Evolutionary conservation across 139 green algal species (phyloP).

Genomic region (Parachlorella kessleri): DNA sequence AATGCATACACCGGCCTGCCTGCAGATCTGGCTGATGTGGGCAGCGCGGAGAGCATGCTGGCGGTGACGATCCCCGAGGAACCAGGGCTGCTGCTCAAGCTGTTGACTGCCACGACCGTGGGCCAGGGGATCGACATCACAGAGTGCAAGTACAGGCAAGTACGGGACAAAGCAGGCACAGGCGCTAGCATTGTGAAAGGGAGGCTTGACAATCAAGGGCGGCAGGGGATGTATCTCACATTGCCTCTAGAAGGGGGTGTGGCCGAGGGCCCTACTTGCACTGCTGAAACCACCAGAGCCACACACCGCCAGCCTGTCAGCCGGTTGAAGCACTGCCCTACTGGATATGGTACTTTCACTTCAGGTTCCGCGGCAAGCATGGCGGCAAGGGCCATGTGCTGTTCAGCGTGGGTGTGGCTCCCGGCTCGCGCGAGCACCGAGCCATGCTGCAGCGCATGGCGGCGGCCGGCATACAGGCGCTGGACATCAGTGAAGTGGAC

Average conservation of each 20-base stretch:
- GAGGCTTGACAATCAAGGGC: too few relatives aligned
- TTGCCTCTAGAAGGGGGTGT: too few relatives aligned
- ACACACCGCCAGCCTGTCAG: too few relatives aligned
- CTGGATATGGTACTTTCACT: too few relatives aligned
- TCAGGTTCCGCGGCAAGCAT: slow-evolving; percentile 38
- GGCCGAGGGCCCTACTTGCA: too few relatives aligned
- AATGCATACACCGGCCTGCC: too few relatives aligned
- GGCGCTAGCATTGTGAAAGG: too few relatives aligned
- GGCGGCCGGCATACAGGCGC: slow-evolving; percentile 57
- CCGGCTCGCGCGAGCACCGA: slow-evolving; percentile 36
- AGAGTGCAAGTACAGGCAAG: slow-evolving; percentile 42
- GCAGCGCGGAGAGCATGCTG: slow-evolving; percentile 86
- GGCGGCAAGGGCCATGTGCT: slow-evolving; percentile 67
- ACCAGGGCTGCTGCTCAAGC: slow-evolving; percentile 67
- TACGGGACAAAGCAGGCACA: too few relatives aligned
- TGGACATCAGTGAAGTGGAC: slow-evolving; percentile 76
- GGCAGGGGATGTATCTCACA: too few relatives aligned
- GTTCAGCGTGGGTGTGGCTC: slow-evolving; percentile 63
- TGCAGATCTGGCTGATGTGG: slow-evolving; percentile 93
- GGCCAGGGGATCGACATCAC: slow-evolving; percentile 49
- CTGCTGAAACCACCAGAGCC: too few relatives aligned
- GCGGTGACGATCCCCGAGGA: slow-evolving; percentile 85
- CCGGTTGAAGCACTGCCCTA: too few relatives aligned
- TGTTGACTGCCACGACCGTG: slow-evolving; percentile 55
- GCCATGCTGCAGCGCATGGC: slow-evolving; percentile 67